Conservation (phyloP, 768 basidiomycete species). For the Zangia roseola region DNA sequence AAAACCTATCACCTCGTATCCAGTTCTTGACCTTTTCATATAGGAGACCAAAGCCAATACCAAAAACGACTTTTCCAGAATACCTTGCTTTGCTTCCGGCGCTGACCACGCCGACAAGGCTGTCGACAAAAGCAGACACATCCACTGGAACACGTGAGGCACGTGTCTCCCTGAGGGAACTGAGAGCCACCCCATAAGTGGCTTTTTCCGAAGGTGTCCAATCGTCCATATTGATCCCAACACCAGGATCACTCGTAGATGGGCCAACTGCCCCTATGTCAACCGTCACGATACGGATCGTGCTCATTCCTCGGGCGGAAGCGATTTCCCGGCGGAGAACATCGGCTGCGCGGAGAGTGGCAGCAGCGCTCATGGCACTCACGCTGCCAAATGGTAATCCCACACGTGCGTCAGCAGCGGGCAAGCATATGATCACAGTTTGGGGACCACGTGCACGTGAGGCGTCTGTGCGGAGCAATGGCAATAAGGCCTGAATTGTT, state of each 20-base stretch:
- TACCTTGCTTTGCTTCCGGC: slow-evolving; percentile 43
- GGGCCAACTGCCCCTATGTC: slow-evolving; percentile 64
- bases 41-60: slow-evolving; percentile 42
- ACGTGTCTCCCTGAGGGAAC: slow-evolving; percentile 41
- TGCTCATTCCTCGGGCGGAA: slow-evolving; percentile 60
- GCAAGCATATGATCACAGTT: slow-evolving; percentile 70
- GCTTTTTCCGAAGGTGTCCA: slow-evolving; percentile 76
- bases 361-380: slow-evolving; percentile 74
- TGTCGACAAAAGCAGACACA: slow-evolving; percentile 56
- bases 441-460: slow-evolving; percentile 41
- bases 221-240: slow-evolving; percentile 53
- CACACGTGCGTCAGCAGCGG: slow-evolving; percentile 67
- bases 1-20: slow-evolving; percentile 65
- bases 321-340: slow-evolving; percentile 75
- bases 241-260: slow-evolving; percentile 27
- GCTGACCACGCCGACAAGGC: slow-evolving; percentile 57
- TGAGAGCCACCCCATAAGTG: slow-evolving; percentile 71
- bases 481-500: slow-evolving; percentile 72
- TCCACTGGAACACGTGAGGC: slow-evolving; percentile 55
- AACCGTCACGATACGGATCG: slow-evolving; percentile 54
- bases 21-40: slow-evolving; percentile 48
- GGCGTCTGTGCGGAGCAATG: slow-evolving; percentile 71
- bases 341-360: slow-evolving; percentile 68
- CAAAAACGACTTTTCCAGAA: slow-evolving; percentile 42
- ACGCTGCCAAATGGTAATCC: slow-evolving; percentile 67